These are phyloP conservation scores for Ustilago trichophora DNA, from an alignment of 1,284 basidiomycete species.

Conservation along the genomic window DNA sequence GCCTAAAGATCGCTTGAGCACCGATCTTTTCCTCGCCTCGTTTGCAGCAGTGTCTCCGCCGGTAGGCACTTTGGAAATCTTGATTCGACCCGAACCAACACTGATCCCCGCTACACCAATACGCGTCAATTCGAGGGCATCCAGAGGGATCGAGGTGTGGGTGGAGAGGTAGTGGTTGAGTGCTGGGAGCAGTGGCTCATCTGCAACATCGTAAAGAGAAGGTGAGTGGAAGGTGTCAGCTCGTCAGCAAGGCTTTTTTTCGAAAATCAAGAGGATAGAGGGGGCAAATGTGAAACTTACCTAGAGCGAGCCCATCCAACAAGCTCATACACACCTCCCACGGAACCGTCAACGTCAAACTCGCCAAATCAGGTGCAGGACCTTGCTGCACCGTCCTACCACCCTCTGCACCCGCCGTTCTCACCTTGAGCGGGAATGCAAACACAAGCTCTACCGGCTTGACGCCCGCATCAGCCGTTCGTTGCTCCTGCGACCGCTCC, in stretches of 20 bases:
- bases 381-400: constrained; percentile 2
- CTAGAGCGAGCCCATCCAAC: constrained; percentile 16
- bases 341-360: constrained; percentile 41
- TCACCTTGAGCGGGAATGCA: constrained; percentile 20
- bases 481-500: constrained; percentile 15
- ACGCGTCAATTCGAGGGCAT: constrained; percentile 27
- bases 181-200: constrained; percentile 37
- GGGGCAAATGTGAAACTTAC: constrained; percentile 4
- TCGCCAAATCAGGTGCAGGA: constrained; percentile 34
- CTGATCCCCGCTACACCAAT: constrained; percentile 46
- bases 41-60: constrained; percentile 1
- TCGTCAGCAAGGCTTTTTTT: too few species aligned
- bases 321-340: constrained; percentile 47
- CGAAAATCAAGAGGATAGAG: neutral
- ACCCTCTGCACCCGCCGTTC: neutral
- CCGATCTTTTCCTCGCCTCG: constrained; percentile 9
- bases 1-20: constrained; percentile 9
- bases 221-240: too few species aligned
- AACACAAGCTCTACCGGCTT: constrained; percentile 46
- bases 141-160: constrained; percentile 47
- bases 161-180: constrained; percentile 39
- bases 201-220: neutral
- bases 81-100: constrained; percentile 40
- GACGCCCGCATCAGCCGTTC: constrained; percentile 8
- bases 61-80: constrained; percentile 22